Evolutionary conservation across 768 basidiomycete genomes (phyloP), one percentile per base, ranked within the genome.

Genomic region (Russula sp.): DNA sequence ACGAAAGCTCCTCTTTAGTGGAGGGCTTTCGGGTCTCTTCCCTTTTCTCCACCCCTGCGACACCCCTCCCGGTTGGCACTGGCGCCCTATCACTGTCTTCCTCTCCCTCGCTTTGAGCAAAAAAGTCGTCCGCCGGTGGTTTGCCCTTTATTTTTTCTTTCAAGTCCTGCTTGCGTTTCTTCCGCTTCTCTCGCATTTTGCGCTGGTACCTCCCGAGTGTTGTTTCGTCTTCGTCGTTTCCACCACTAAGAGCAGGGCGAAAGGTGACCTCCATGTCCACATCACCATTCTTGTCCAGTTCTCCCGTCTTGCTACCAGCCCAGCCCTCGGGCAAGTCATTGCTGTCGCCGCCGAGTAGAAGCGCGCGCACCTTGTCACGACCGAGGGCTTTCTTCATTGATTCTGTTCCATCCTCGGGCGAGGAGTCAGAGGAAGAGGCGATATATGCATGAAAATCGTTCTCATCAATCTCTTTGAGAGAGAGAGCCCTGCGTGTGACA

Each of bases 221-320:
- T 5, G 90, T 98, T 77, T 96, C 88, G n/a, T 91, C 83, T 20
- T 73, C 77, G 67, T 78, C 81, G 62, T 73, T 74, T 65, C 74
- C 72, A 54, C 78, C 82, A 61, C 79, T 85, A 44, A 98, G 76
- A 5, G 87, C 96, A 2, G 97, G 92, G 16, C 83, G 86, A 73
- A 99, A 98, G 0, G 96, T 98, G 70, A 99, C 89, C 76, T 98
- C 88, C 90, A 99, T 90, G 61, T 94, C 92, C 9, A 86, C 81
- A 68, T 87, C 85, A 49, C 74, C 76, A 20, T 71, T 76, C 45
- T 72, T 75, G 16, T 73, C 71, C 34, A 70, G 71, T 35, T 73
- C 77, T 3, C 74, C 76, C 3, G 40, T 32, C 31, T 77, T 76
- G 50, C 72, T 73, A 32, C 77, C 75, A 45, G 84, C 84, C 93